Evolutionary conservation across 2,329 filamentous ascomycete species (phyloP).

Genomic region (Lachnellula suecica): DNA sequence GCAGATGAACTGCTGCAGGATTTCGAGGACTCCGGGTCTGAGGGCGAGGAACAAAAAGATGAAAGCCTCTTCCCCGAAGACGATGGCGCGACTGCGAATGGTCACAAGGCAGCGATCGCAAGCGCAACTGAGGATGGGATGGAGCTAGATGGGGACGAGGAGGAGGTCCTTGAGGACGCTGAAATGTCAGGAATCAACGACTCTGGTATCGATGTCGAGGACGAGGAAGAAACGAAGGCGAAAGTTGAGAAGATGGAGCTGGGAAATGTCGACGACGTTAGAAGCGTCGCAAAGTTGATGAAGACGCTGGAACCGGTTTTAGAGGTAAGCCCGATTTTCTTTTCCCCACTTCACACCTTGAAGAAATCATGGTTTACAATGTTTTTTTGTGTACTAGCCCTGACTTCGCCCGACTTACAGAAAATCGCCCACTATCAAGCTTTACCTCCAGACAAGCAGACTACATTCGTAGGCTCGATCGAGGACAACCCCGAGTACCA

Average conservation of each 20-base stretch:
- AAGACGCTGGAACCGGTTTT: conserved; percentile 77
- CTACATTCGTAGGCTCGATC: conserved; percentile 72
- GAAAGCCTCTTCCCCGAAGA: conserved; percentile 43
- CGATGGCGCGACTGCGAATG: conserved; percentile 36
- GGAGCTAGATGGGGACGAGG: conserved; percentile 61
- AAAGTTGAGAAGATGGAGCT: conserved; percentile 83
- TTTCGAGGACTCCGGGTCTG: conserved; percentile 82
- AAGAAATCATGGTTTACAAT: conserved; percentile 61
- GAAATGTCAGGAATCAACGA: conserved; percentile 48
- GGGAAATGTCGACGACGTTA: conserved; percentile 71
- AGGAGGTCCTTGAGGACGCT: conserved; percentile 61
- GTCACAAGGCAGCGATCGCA: conserved; percentile 25
- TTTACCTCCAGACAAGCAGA: conserved; percentile 62
- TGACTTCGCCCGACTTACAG: conserved; percentile 65
- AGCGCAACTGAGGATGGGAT: conserved; percentile 43
- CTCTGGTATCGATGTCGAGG: conserved; percentile 47
- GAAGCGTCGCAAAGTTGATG: conserved; percentile 78
- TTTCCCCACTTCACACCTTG: conserved; percentile 29
- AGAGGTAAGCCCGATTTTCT: conserved; percentile 61
- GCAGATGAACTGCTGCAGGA: conserved; percentile 92
- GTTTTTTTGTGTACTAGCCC: conserved; percentile 57
- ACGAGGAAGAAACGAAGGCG: conserved; percentile 70
- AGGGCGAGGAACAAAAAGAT: conserved; percentile 63
- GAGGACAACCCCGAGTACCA: conserved; percentile 93
- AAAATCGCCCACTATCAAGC: conserved; percentile 78